phyloP scores from a whole-genome alignment of 192 early-diverging fungal species.

The Spinellus fusiger region DNA sequence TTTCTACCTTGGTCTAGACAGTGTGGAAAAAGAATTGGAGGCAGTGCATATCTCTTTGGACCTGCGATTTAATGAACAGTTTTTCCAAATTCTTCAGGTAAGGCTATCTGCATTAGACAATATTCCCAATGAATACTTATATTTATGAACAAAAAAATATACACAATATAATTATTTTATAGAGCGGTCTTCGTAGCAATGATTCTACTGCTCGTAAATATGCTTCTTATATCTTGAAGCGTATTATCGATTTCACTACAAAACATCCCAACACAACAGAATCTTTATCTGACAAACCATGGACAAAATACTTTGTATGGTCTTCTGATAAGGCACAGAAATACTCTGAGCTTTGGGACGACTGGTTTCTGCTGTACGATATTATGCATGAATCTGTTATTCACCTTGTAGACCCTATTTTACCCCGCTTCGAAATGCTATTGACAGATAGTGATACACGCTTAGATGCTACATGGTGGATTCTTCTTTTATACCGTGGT shows the following conservation, averaged over 20 bases:
- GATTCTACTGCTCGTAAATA: slow-evolving; percentile 29
- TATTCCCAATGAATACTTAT: neutral
- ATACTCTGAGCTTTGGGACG: slow-evolving; percentile 36
- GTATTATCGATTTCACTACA: slow-evolving; percentile 19
- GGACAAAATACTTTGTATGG: slow-evolving; percentile 30
- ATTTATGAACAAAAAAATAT: neutral
- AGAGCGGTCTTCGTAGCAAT: slow-evolving; percentile 29
- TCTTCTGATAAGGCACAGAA: neutral
- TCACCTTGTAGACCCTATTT: slow-evolving; percentile 46
- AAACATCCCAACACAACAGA: slow-evolving; percentile 4
- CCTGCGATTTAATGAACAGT: slow-evolving; percentile 22
- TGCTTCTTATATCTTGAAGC: slow-evolving; percentile 24
- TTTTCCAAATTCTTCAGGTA: slow-evolving; percentile 31
- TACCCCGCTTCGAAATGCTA: slow-evolving; percentile 37
- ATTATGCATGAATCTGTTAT: slow-evolving; percentile 35
- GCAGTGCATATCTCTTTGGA: slow-evolving; percentile 8
- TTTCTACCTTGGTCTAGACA: slow-evolving; percentile 22
- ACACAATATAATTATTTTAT: neutral
- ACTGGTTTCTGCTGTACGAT: slow-evolving; percentile 46
- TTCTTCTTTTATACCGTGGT: slow-evolving; percentile 23
- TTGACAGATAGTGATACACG: neutral
- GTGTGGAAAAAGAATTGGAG: neutral
- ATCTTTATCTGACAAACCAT: neutral
- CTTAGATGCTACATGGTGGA: slow-evolving; percentile 30
- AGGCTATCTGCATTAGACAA: neutral